Evolutionary conservation across 2,329 filamentous ascomycete genomes (phyloP).

Genomic region (Ophidiomyces ophidiicola): DNA sequence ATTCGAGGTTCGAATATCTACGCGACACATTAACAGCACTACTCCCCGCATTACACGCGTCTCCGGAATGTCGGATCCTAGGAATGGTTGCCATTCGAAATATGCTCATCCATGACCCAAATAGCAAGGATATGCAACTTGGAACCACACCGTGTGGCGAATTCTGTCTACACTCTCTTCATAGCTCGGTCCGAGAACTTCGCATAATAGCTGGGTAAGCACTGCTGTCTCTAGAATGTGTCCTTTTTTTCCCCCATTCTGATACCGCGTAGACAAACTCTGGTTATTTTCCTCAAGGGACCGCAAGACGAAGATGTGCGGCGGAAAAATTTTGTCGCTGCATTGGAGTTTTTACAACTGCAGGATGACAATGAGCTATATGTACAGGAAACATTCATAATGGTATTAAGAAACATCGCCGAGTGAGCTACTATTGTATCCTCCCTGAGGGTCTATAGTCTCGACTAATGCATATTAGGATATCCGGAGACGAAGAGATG

Average conservation of each 20-base stretch:
- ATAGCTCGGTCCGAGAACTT: slow-evolving; percentile 74
- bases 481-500: slow-evolving; percentile 67
- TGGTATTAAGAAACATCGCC: slow-evolving; percentile 77
- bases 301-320: slow-evolving; percentile 38
- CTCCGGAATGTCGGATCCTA: slow-evolving; percentile 51
- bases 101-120: slow-evolving; percentile 54
- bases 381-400: slow-evolving; percentile 69
- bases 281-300: slow-evolving; percentile 53
- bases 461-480: slow-evolving; percentile 31
- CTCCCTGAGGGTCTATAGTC: slow-evolving; percentile 6
- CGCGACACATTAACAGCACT: slow-evolving; percentile 35
- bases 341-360: slow-evolving; percentile 59
- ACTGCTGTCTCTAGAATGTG: slow-evolving; percentile 10
- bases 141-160: slow-evolving; percentile 57
- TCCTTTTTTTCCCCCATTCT: slow-evolving; percentile 13
- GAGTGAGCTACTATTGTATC: slow-evolving; percentile 36
- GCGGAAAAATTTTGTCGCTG: slow-evolving; percentile 54
- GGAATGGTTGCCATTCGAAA: slow-evolving; percentile 61
- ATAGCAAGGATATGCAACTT: slow-evolving; percentile 51
- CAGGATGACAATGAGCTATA: slow-evolving; percentile 56
- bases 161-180: slow-evolving; percentile 69
- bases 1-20: slow-evolving; percentile 23
- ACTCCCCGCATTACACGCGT: slow-evolving; percentile 33
- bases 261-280: slow-evolving; percentile 41
- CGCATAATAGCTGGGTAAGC: slow-evolving; percentile 61